phyloP scores from a whole-genome alignment of 805 yeast species.

The Metschnikowia bowlesiae region DNA sequence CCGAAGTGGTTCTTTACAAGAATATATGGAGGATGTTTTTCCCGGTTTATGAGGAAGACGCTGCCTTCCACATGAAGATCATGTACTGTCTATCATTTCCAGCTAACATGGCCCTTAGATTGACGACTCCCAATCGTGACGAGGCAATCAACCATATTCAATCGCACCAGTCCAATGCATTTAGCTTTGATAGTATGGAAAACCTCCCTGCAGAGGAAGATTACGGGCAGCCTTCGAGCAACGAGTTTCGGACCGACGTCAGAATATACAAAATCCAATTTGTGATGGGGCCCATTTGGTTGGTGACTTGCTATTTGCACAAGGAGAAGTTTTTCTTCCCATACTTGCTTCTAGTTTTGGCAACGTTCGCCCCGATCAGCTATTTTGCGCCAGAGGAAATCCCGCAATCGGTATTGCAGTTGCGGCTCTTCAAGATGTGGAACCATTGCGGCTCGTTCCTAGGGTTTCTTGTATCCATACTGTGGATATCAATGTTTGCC shows the following conservation, averaged over 20 bases:
- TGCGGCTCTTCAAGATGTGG: slow-evolving; percentile 5
- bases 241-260: slow-evolving; percentile 8
- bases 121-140: slow-evolving; percentile 17
- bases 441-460: slow-evolving; percentile 32
- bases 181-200: slow-evolving; percentile 8
- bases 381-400: neutral
- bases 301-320: slow-evolving; percentile 5
- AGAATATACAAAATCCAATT: slow-evolving; percentile 9
- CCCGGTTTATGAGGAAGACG: slow-evolving; percentile 5
- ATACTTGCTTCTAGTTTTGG: slow-evolving; percentile 1
- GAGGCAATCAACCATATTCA: slow-evolving; percentile 11
- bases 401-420: neutral
- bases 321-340: neutral
- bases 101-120: slow-evolving; percentile 9
- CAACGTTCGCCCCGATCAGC: neutral
- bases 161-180: slow-evolving; percentile 9
- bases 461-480: slow-evolving; percentile 66
- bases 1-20: neutral
- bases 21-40: slow-evolving; percentile 6
- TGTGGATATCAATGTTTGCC: slow-evolving; percentile 68
- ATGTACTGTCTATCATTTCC: slow-evolving; percentile 8
- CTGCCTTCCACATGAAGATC: slow-evolving; percentile 2
- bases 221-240: neutral
- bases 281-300: slow-evolving; percentile 5
- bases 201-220: neutral